These are phyloP conservation scores for Terfezia claveryi DNA, from an alignment of 495 filamentous ascomycete species.

Conservation along the genomic window DNA sequence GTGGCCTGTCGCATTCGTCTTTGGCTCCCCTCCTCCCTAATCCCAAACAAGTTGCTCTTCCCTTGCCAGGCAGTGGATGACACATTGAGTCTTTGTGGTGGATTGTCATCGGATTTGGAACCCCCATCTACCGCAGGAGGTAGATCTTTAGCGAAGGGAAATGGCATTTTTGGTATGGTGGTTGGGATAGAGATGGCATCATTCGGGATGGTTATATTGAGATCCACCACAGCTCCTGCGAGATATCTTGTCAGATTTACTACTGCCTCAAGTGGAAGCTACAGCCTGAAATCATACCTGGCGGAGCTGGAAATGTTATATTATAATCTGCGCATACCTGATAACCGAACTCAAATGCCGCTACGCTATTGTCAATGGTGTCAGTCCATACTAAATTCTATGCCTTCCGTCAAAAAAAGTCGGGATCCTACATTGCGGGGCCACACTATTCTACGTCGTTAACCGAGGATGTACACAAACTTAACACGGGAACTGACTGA, in stretches of 20 bases:
- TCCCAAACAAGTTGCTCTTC: slow-evolving; percentile 1
- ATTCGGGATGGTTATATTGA: neutral
- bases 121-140: neutral
- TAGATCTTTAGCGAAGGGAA: neutral
- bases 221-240: neutral
- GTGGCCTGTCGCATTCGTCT: neutral
- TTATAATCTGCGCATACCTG: neutral
- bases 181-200: neutral
- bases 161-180: neutral
- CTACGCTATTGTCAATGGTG: no score
- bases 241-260: no score
- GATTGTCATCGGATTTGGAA: neutral
- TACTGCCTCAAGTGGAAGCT: no score
- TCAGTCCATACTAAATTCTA: no score
- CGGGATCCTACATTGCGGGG: neutral
- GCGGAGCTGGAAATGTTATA: neutral
- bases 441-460: neutral
- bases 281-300: neutral
- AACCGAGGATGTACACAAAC: neutral
- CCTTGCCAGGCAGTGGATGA: neutral
- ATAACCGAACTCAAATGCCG: neutral
- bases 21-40: neutral
- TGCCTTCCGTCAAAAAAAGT: no score
- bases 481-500: neutral
- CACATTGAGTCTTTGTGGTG: neutral